Percentiles rank a stretch among this genome's conserved stretches.
These are phyloP conservation scores for Fennellomyces sp. DNA, from an alignment of 371 early-diverging fungal genomes.

Conservation along the genomic window DNA sequence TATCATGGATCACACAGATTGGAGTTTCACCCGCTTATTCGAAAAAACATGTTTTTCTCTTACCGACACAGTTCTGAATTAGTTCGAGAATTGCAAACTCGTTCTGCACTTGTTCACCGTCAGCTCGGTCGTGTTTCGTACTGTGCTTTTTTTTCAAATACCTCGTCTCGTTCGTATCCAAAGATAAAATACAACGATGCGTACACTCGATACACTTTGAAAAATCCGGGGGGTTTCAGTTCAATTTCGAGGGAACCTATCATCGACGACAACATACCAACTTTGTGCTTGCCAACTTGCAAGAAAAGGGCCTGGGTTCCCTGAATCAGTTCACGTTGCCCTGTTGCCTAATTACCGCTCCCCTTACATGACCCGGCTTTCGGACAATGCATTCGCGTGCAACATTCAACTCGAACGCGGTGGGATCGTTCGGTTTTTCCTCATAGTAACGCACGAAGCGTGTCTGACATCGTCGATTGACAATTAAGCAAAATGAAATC, in stretches of 20 bases:
- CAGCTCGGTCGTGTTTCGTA: background rate
- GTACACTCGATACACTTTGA: constrained; percentile 43
- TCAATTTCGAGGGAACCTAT: constrained; percentile 1
- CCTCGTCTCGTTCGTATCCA: constrained; percentile 30
- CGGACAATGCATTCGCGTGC: constrained; percentile 36
- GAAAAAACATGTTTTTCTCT: constrained; percentile 10
- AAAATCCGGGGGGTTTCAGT: background rate
- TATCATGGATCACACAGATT: background rate
- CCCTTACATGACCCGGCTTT: constrained; percentile 31
- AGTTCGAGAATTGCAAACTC: constrained; percentile 49
- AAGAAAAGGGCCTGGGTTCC: constrained; percentile 23
- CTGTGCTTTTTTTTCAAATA: constrained; percentile 19
- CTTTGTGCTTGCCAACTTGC: constrained; percentile 12
- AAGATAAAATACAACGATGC: constrained; percentile 50
- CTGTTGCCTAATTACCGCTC: background rate
- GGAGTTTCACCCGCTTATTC: background rate
- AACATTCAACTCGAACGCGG: constrained; percentile 34
- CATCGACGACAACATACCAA: constrained; percentile 23
- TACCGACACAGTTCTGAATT: constrained; percentile 52
- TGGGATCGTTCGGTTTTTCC: constrained; percentile 20
- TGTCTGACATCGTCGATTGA: constrained; percentile 48
- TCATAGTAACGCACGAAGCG: constrained; percentile 47
- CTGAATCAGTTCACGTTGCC: background rate
- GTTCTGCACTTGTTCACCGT: constrained; percentile 36
- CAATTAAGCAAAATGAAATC: constrained; percentile 42